These are phyloP conservation scores for Dactylis glomerata DNA, from an alignment of 176 grass and related monocot species.

Conservation along the genomic window DNA sequence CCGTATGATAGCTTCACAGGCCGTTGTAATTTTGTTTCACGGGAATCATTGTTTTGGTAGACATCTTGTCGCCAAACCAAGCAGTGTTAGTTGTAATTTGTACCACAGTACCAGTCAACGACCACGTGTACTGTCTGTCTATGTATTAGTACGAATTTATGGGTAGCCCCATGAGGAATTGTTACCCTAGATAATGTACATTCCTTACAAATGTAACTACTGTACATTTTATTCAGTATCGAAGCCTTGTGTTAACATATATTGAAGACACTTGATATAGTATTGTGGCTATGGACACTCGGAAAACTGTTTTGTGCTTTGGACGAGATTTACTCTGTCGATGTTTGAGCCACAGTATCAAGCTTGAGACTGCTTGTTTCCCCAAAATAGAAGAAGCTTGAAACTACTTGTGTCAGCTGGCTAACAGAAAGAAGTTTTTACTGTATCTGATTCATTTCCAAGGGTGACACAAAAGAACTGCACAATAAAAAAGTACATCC, in stretches of 20 bases:
- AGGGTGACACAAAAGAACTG: not conserved
- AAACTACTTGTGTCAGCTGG: not conserved
- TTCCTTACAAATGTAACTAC: constrained; percentile 34
- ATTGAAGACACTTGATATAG: not conserved
- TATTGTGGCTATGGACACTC: constrained; percentile 2
- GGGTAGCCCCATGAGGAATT: not conserved
- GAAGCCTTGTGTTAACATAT: not conserved
- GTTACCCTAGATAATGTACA: constrained; percentile 18
- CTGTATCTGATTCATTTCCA: not conserved
- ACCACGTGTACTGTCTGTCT: constrained; percentile 30
- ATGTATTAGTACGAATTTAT: constrained; percentile 22
- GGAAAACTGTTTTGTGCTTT: not conserved
- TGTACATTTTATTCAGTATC: not conserved
- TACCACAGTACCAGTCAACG: not conserved
- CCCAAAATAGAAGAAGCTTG: too few species aligned
- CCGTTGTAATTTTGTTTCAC: not conserved
- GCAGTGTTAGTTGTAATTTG: constrained; percentile 5
- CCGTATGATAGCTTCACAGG: constrained; percentile 23
- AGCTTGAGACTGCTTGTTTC: not conserved
- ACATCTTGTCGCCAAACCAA: constrained; percentile 14
- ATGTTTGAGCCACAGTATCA: not conserved
- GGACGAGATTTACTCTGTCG: not conserved
- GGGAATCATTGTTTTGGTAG: constrained; percentile 35
- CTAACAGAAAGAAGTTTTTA: not conserved
- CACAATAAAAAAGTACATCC: not conserved